Evolutionary conservation across 768 basidiomycete genomes (phyloP).

Genomic region (Naganishia kalamii): DNA sequence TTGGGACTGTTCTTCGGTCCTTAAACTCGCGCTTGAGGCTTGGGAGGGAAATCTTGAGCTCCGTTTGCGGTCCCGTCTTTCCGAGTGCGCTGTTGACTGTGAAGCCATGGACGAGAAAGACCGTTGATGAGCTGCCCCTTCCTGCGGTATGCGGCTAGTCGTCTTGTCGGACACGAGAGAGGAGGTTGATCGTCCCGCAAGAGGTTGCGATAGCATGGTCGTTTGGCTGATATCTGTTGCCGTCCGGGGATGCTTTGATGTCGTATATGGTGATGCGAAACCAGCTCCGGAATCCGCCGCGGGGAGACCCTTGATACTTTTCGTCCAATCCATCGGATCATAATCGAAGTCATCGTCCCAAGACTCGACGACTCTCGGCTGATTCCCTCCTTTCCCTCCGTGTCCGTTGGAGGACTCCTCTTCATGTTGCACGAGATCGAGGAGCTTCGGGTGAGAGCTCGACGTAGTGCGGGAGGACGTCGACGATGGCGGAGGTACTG

Average conservation of each 20-base stretch:
- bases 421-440: neutral
- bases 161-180: neutral
- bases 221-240: neutral
- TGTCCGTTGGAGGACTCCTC: neutral
- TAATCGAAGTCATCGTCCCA: conserved; percentile 15
- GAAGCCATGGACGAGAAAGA: neutral
- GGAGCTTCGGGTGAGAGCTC: neutral
- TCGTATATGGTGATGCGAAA: neutral
- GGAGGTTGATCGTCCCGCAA: neutral
- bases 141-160: neutral
- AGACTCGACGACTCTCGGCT: neutral
- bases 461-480: neutral
- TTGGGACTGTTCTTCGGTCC: neutral
- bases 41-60: neutral
- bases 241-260: no score
- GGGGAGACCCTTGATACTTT: neutral
- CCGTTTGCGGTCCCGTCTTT: neutral
- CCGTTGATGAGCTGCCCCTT: neutral
- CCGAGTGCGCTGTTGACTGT: neutral
- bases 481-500: neutral
- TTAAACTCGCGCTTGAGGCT: neutral
- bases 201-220: neutral
- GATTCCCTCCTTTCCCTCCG: neutral
- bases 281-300: neutral
- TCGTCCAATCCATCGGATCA: conserved; percentile 4